Base-by-base conservation (phyloP, 768 basidiomycete species). In the Multifurca ochricompacta region DNA sequence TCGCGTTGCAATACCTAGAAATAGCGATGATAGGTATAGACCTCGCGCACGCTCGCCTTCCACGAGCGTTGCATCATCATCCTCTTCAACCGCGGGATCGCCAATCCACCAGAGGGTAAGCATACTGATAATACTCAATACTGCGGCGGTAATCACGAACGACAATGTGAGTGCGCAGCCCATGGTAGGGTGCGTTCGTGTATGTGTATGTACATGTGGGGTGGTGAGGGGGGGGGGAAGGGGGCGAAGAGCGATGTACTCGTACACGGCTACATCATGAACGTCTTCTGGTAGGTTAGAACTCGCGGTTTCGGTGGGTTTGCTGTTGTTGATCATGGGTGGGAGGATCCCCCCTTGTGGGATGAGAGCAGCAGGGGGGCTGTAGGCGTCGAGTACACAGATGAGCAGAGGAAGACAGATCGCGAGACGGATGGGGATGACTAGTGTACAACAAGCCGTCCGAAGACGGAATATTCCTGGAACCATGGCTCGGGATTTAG, bases 381-480 rank as follows among this genome's bases (percentile, higher is more conserved):
- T 53, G 41, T 59, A 59, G 18, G 55, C 55, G 23, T 58, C 36
- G 31, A 59, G 35, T 7, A 46, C 58, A 46, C 50, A 59, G 31
- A 59, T 53, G 30, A 59, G 59, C 4, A 57, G 55, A 6, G 59
- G 59, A 19, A 59, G 45, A 39, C 59, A 57, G 31, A 59, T 37
- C 4, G 59, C 59, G 27, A 59, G 49, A 41, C 59, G 59, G 35
- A 59, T 13, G 25, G 59, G 59, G 51, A 59, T 27, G 49, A 57
- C 54, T 11, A 59, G 48, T 7, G 59, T 48, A 19, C 46, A 51
- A 47, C 59, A 59, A 23, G 42, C 59, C 3, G 44, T 58, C 13
- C 51, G 59, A 2, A 59, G 50, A 25, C 46, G 55, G 16, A 58
- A 34, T 13, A 59, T 48, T 36, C 56, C 56, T n/a, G 56, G 56